Conservation (phyloP, 805 yeast species). For the Kazachstania kunashirensis region DNA sequence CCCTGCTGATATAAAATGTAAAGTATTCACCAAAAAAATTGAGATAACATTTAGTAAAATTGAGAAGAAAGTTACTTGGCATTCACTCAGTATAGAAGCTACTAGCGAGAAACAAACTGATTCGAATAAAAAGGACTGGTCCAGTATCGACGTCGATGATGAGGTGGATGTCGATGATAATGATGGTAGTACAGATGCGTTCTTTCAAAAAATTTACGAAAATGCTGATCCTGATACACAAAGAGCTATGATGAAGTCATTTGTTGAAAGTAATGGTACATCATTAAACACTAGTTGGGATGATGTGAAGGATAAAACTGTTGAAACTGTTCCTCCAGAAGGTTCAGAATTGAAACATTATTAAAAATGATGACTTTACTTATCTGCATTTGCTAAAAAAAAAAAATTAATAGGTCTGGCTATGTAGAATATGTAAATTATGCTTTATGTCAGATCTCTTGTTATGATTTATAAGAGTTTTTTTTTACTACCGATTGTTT, state of each 20-base stretch:
- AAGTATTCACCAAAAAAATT: constrained; percentile 60
- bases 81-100: constrained; percentile 25
- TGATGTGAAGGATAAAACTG: constrained; percentile 59
- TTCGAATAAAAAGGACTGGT: constrained; percentile 74
- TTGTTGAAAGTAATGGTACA: constrained; percentile 88
- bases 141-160: constrained; percentile 38
- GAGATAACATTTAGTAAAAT: constrained; percentile 54
- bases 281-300: constrained; percentile 89
- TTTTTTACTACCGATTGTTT: too few relatives aligned
- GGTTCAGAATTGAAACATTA: constrained; percentile 56
- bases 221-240: constrained; percentile 79
- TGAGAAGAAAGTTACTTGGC: constrained; percentile 37
- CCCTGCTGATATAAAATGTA: constrained; percentile 26
- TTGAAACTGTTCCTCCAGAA: constrained; percentile 65
- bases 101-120: constrained; percentile 40
- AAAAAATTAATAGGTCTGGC: too few relatives aligned
- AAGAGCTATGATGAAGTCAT: constrained; percentile 96
- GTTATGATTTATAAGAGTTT: too few relatives aligned
- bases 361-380: too few relatives aligned
- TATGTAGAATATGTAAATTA: too few relatives aligned
- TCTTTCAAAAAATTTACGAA: constrained; percentile 65
- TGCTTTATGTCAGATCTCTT: too few relatives aligned
- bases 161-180: constrained; percentile 38
- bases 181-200: constrained; percentile 46
- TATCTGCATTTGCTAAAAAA: too few relatives aligned